Percentiles rank a stretch among this genome's conserved stretches.
phyloP scores from a whole-genome alignment of 306 rosid species.

The Lathyrus oleraceus region DNA sequence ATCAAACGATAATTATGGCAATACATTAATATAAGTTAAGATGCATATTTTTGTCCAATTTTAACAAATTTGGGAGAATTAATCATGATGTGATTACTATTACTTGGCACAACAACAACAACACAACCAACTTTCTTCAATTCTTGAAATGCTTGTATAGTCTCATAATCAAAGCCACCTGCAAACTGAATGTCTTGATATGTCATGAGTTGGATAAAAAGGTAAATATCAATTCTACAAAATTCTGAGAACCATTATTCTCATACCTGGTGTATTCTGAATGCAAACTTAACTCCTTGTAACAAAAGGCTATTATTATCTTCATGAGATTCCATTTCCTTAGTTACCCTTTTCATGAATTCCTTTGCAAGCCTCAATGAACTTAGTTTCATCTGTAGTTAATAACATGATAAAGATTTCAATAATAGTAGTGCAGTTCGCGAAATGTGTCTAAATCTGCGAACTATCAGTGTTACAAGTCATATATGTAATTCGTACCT shows the following conservation, averaged over 20 bases:
- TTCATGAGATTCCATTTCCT: constrained; percentile 44
- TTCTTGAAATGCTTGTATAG: constrained; percentile 58
- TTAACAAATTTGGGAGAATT: constrained; percentile 26
- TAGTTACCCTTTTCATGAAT: constrained; percentile 62
- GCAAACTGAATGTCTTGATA: constrained; percentile 66
- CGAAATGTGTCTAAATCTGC: too few relatives aligned
- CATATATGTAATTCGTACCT: constrained; percentile 47
- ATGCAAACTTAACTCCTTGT: constrained; percentile 80
- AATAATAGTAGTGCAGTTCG: not conserved
- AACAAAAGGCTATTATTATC: constrained; percentile 54
- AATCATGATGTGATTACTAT: constrained; percentile 22
- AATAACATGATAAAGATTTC: not conserved
- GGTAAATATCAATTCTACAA: not conserved
- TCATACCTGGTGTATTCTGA: constrained; percentile 87
- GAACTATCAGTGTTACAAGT: too few relatives aligned
- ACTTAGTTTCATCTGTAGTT: constrained; percentile 75
- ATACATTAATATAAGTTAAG: constrained; percentile 20
- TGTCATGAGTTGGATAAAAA: constrained; percentile 20
- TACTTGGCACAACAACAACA: constrained; percentile 33
- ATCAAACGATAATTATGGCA: constrained; percentile 17
- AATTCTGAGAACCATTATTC: constrained; percentile 8
- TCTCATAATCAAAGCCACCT: constrained; percentile 82
- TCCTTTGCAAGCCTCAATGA: constrained; percentile 69
- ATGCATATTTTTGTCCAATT: constrained; percentile 22
- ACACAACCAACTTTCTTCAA: constrained; percentile 57